A percentile compares a stretch with the other conserved stretches of the same genome.
Conservation (phyloP, 768 basidiomycete species). For the Russula virescens region DNA sequence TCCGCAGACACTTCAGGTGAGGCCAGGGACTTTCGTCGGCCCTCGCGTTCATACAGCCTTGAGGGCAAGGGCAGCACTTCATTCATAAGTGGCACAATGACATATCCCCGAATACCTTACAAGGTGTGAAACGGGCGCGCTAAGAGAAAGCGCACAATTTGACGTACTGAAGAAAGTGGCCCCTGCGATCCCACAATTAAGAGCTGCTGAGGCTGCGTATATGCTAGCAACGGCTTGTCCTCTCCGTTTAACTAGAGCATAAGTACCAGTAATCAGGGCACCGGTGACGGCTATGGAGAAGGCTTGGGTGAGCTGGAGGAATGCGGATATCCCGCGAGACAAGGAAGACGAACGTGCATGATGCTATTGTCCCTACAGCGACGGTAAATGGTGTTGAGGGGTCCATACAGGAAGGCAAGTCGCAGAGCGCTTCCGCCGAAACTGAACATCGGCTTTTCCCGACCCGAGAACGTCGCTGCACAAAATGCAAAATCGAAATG, state of each 20-base stretch:
- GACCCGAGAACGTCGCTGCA: neutral
- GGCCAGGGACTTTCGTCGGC: constrained; percentile 31
- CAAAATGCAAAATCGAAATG: no score
- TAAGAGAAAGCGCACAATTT: neutral
- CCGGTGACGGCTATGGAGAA: constrained; percentile 48
- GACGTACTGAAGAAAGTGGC: constrained; percentile 73
- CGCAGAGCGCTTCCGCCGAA: neutral
- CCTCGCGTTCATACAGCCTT: constrained; percentile 42
- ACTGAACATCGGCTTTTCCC: constrained; percentile 10
- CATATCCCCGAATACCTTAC: constrained; percentile 69
- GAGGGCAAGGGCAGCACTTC: constrained; percentile 41
- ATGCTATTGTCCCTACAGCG: constrained; percentile 51
- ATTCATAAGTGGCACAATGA: constrained; percentile 58
- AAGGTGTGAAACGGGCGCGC: neutral
- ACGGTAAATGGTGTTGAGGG: constrained; percentile 38
- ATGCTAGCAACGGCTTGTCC: constrained; percentile 40
- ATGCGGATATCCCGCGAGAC: constrained; percentile 12
- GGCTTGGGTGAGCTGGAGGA: constrained; percentile 29
- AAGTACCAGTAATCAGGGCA: constrained; percentile 40
- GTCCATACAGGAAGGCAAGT: constrained; percentile 16
- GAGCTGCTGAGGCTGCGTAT: constrained; percentile 49
- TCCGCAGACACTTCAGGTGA: constrained; percentile 17
- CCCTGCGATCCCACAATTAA: constrained; percentile 69
- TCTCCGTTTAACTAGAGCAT: constrained; percentile 44
- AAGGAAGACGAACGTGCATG: constrained; percentile 74